A percentile compares a stretch with the other conserved stretches of the same genome.
These are phyloP conservation scores for Naganishia cerealis DNA, from an alignment of 1,284 basidiomycete genomes.

Conservation along the genomic window DNA sequence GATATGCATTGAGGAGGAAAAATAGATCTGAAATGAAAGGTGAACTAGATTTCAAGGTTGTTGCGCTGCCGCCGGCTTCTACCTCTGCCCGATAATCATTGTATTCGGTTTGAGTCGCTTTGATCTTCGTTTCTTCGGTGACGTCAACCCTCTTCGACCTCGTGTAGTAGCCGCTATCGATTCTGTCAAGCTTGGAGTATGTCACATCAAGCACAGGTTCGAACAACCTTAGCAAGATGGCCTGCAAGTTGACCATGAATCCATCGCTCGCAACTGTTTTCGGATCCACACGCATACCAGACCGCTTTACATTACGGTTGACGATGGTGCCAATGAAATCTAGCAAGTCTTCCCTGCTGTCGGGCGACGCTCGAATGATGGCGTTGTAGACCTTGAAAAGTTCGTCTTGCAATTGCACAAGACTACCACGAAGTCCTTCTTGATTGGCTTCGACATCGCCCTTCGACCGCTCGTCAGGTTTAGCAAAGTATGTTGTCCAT, in stretches of 20 bases:
- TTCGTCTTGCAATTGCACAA: constrained; percentile 75
- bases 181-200: constrained; percentile 86
- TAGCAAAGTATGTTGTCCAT: constrained; percentile 76
- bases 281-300: constrained; percentile 86
- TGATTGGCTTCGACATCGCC: constrained; percentile 80
- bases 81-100: constrained; percentile 66
- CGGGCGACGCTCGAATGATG: constrained; percentile 77
- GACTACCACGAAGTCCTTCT: constrained; percentile 73
- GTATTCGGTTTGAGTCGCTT: constrained; percentile 81
- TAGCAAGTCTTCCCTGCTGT: constrained; percentile 79
- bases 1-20: constrained; percentile 78
- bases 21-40: constrained; percentile 91
- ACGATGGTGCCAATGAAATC: constrained; percentile 75
- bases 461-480: constrained; percentile 71
- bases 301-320: constrained; percentile 76
- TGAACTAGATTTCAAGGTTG: constrained; percentile 12
- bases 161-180: constrained; percentile 80
- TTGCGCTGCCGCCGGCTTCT: constrained; percentile 37
- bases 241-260: constrained; percentile 89
- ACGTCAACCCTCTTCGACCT: constrained; percentile 70
- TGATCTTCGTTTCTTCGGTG: constrained; percentile 84
- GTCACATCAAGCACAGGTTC: constrained; percentile 94
- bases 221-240: constrained; percentile 79
- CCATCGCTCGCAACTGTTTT: constrained; percentile 84
- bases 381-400: constrained; percentile 87